Base-by-base conservation (phyloP, 2,329 filamentous ascomycete species). In the Emmonsiellopsis sp. region DNA sequence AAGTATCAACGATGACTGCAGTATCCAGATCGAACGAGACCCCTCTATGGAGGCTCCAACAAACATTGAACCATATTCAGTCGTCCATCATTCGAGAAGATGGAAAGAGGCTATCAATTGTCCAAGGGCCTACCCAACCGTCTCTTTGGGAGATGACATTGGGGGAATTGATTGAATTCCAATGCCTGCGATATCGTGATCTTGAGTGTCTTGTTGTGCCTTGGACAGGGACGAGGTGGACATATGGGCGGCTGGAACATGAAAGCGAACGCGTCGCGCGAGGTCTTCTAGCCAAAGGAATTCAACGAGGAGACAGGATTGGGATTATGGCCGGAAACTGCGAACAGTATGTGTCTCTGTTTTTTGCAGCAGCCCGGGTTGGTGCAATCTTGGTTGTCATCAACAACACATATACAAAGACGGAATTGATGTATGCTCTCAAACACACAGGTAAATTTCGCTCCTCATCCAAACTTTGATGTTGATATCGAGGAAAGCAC, bases 381-480 rank as follows among this genome's bases (percentile, higher is more conserved):
- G 84, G 84, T 8, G 83, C 79, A 46, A 82, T 86, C 45, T 74
- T 90, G 51, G 86, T 90, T 31, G 88, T 90, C 44, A 73, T 91
- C 59, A 91, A 91, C 72, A 91, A 89, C 70, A 91, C 86, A 0
- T 91, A 91, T 65, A 91, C 87, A 1, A 77, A 83, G 2, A 80
- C 79, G 1, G 87, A 91, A 69, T 82, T 85, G 47, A 78, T 83
- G 65, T 85, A 86, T 67, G 87, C 84, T 8, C 68, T 91, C 31
- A 78, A 79, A 52, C 87, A 89, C 63, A 83, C 85, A 13, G 82
- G 83, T 85, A 70, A 59, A 74, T 66, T 34, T 43, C 15, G 6
- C 43, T 8, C 37, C 30, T 11, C 30, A 30, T 13, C 26, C 20
- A n/a, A 26, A n/a, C 8, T 7, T 3, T 9, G 11, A 37, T 20